Base-by-base conservation (phyloP, 1,139 yeast species). In the Debaryomycetaceae sp. region DNA sequence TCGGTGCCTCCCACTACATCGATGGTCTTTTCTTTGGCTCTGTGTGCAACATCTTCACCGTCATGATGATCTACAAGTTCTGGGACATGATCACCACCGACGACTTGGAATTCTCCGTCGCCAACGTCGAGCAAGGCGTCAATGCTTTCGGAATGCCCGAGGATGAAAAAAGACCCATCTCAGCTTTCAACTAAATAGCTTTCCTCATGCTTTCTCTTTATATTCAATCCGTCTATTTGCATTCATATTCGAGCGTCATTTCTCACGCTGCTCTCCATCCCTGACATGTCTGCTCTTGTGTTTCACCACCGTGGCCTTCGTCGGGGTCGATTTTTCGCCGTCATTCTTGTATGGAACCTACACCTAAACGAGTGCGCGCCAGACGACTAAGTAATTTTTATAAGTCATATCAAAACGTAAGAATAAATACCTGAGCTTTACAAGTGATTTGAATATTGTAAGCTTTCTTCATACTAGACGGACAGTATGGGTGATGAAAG, bases 61-160 rank as follows among this genome's bases (percentile, higher is more conserved):
- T 86, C 45, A 90, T 93, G 96, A 91, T 93, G 98, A 74, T 91
- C 45, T 91, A 90, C 72, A 91, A 93, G 66, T 88, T 83, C 56
- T 93, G 98, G 97, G 97, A 91, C 58, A 87, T 89, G 80, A 85
- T 93, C 44, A 93, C 98, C n/a, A 81, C 84, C 48, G 98, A 93
- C 59, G 98, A 93, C 63, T 80, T 91, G 58, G 99, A 93, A 66
- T 93, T 93, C 63, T 82, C 93, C 42, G 95, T 89, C 43, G 78
- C 78, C 14, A 67, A 62, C 38, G 73, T 66, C 11, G 78, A 73
- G 50, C 72, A 68, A 41, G 75, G 73, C 5, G 66, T 70, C n/a
- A 50, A 56, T 46, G 59, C 66, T 5, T 68, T 67, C 47, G 59
- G 58, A 3, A 30, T 13, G 11, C 56, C 55, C 34, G 71, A 64